Base-by-base conservation (phyloP, 257 asterid genomes). In the Coffea canephora region DNA sequence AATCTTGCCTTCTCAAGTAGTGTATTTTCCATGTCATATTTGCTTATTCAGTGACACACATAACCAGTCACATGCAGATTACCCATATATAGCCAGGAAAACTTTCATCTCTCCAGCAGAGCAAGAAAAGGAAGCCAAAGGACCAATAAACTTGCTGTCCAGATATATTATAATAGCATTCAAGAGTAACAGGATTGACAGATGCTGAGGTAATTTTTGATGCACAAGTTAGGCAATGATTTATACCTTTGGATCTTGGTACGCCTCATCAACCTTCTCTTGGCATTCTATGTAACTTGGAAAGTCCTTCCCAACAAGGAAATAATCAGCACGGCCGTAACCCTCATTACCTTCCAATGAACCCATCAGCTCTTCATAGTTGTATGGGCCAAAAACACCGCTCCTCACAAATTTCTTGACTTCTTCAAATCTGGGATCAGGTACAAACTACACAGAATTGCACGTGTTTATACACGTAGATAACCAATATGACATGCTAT, bases 311-410 rank as follows among this genome's bases (percentile, higher is more conserved):
- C 97, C 96, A 75, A 92, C 96, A 12, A 94, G 97, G 87, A 94
- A 94, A 87, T 94, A 91, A 82, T 91, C 97, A 25, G 88, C 97
- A 21, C 88, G 90, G 48, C 97, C 97, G 57, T 82, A 94, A 64
- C 98, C 95, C 81, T 91, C 94, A 74, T 94, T 89, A 67, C 98
- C 98, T 90, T 92, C 98, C 86, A 94, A 84, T 27, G 97, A 91
- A 74, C 94, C 97, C n/a, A 92, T 80, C 71, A 90, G 82, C 36
- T 87, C 93, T n/a, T 90, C 86, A 5, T 94, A 92, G 80, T 85
- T 89, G 54, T 79, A 67, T 25, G 89, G 16, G 65, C 98, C 97
- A 76, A 93, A 93, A 68, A 86, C 96, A 78, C 96, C 94, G 78
- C 92, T 86, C 79, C 84, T 89, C 43, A 92, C 87, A 78, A 80